Percentiles rank a stretch among this genome's conserved stretches.
Conservation (phyloP, 2,329 filamentous ascomycete species). For the Colletotrichum sp. region DNA sequence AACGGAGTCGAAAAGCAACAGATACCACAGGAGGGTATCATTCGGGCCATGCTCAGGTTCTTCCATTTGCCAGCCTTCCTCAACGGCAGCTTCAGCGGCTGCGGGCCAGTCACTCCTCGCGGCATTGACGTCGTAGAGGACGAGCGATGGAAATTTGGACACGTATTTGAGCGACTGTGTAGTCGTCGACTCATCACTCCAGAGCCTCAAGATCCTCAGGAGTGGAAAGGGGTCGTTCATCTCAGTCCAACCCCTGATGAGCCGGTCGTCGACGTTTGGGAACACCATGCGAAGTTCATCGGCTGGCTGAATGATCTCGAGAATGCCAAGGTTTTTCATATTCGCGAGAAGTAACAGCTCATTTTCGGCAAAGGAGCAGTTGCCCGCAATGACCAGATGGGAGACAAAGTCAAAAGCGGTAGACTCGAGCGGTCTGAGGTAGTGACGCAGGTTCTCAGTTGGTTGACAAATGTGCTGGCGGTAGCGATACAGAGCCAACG, state of each 20-base stretch:
- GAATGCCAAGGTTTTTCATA: slow-evolving; percentile 51
- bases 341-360: slow-evolving; percentile 46
- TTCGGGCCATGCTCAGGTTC: slow-evolving; percentile 27
- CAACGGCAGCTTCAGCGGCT: slow-evolving; percentile 24
- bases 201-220: slow-evolving; percentile 51
- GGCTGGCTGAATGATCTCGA: slow-evolving; percentile 49
- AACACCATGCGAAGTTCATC: slow-evolving; percentile 32
- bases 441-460: slow-evolving; percentile 35
- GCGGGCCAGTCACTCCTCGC: slow-evolving; percentile 39
- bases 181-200: slow-evolving; percentile 45
- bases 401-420: slow-evolving; percentile 42
- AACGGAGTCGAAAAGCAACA: slow-evolving; percentile 37
- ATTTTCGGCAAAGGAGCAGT: slow-evolving; percentile 35
- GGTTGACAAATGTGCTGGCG: slow-evolving; percentile 44
- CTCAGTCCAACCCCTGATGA: slow-evolving; percentile 51
- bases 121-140: slow-evolving; percentile 48
- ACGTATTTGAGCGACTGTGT: slow-evolving; percentile 44
- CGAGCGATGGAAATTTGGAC: slow-evolving; percentile 47
- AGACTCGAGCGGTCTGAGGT: slow-evolving; percentile 41
- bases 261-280: slow-evolving; percentile 46
- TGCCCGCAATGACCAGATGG: slow-evolving; percentile 43
- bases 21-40: slow-evolving; percentile 37
- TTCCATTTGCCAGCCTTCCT: slow-evolving; percentile 39
- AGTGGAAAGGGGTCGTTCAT: slow-evolving; percentile 47
- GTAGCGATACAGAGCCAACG: slow-evolving; percentile 41